Evolutionary conservation across 2,329 filamentous ascomycete genomes (phyloP).

Genomic region (Clarireedia homoeocarpa): DNA sequence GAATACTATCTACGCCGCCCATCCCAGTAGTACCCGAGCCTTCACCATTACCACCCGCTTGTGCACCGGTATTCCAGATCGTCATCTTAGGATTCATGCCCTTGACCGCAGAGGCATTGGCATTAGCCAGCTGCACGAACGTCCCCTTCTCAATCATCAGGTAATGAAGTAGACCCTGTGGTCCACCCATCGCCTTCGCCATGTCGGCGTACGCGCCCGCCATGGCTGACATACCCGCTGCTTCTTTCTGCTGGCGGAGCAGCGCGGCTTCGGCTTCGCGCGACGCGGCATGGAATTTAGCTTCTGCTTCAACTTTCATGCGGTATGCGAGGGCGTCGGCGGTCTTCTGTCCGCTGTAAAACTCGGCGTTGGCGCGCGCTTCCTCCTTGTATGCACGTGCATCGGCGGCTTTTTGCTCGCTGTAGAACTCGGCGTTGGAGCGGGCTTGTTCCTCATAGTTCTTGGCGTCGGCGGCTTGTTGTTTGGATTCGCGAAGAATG

Average conservation of each 20-base stretch:
- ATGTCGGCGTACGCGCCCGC: slow-evolving; percentile 72
- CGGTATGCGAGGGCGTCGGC: slow-evolving; percentile 45
- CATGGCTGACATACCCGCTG: slow-evolving; percentile 69
- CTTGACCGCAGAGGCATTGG: slow-evolving; percentile 67
- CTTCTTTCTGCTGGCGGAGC: slow-evolving; percentile 59
- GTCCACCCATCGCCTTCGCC: slow-evolving; percentile 66
- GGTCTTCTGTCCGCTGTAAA: slow-evolving; percentile 40
- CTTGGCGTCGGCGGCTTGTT: slow-evolving; percentile 58
- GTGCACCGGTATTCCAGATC: slow-evolving; percentile 73
- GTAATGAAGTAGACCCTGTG: slow-evolving; percentile 71
- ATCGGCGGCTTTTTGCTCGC: slow-evolving; percentile 45
- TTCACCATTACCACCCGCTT: slow-evolving; percentile 29
- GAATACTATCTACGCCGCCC: slow-evolving; percentile 56
- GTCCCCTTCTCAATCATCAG: slow-evolving; percentile 82
- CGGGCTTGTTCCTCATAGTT: slow-evolving; percentile 58
- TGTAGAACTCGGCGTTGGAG: slow-evolving; percentile 40
- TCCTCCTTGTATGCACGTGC: slow-evolving; percentile 36
- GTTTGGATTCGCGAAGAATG: slow-evolving; percentile 58
- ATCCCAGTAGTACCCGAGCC: slow-evolving; percentile 26
- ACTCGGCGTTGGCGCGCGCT: slow-evolving; percentile 2
- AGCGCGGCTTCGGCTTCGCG: slow-evolving; percentile 52
- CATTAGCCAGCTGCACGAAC: slow-evolving; percentile 68
- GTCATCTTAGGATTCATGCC: slow-evolving; percentile 85
- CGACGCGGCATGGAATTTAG: slow-evolving; percentile 30
- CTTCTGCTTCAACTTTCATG: slow-evolving; percentile 35